These are phyloP conservation scores for Tetrapisispora iriomotensis DNA, from an alignment of 805 yeast genomes.

Conservation along the genomic window DNA sequence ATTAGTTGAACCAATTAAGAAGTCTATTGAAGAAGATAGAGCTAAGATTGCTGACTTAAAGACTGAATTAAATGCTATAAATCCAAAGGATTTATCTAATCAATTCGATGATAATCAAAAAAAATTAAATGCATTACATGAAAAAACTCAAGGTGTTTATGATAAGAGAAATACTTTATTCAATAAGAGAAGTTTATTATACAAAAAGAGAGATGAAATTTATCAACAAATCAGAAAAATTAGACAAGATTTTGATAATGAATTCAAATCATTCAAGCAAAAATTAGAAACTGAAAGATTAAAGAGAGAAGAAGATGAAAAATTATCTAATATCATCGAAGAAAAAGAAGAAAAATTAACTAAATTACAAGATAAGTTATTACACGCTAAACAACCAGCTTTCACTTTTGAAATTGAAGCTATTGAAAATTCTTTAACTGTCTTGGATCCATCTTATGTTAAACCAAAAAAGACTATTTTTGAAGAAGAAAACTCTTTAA, in stretches of 20 bases:
- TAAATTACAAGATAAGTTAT: slow-evolving; percentile 60
- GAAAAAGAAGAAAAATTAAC: slow-evolving; percentile 44
- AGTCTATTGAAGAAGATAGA: slow-evolving; percentile 69
- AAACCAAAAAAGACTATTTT: slow-evolving; percentile 36
- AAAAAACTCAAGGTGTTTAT: slow-evolving; percentile 48
- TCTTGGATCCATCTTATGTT: slow-evolving; percentile 72
- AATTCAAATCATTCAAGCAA: slow-evolving; percentile 59
- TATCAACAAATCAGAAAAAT: slow-evolving; percentile 58
- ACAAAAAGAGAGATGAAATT: slow-evolving; percentile 57
- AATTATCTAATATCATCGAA: slow-evolving; percentile 36
- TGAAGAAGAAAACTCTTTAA: slow-evolving; percentile 16
- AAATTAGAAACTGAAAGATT: slow-evolving; percentile 66
- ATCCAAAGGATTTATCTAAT: slow-evolving; percentile 55
- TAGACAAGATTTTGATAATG: slow-evolving; percentile 66
- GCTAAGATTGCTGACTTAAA: slow-evolving; percentile 67
- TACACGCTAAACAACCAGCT: slow-evolving; percentile 73
- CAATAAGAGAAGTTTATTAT: slow-evolving; percentile 56
- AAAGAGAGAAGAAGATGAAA: slow-evolving; percentile 48
- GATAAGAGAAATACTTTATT: slow-evolving; percentile 57
- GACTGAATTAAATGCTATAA: slow-evolving; percentile 44
- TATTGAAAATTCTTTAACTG: slow-evolving; percentile 60
- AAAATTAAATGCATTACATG: slow-evolving; percentile 57
- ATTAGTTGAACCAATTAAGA: slow-evolving; percentile 63
- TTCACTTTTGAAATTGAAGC: slow-evolving; percentile 67
- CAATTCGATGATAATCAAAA: slow-evolving; percentile 61